Percentiles rank a stretch among this genome's conserved stretches.
Conservation (phyloP, 306 rosid genomes). For the Vigna angularis region DNA sequence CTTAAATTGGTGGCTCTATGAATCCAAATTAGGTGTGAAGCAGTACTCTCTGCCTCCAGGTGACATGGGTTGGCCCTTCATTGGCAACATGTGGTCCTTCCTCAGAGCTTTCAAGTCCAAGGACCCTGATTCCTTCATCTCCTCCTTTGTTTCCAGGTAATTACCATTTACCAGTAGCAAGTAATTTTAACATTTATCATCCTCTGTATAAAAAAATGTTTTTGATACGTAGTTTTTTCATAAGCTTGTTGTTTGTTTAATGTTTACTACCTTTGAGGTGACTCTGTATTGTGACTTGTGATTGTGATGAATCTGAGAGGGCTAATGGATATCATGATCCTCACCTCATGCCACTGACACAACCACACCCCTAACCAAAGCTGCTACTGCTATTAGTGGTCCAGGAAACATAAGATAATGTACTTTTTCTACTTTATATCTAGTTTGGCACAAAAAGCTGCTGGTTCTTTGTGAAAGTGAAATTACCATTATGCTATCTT, state of each 20-base stretch:
- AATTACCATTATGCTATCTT: conserved; percentile 26
- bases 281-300: neutral
- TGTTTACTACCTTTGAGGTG: neutral
- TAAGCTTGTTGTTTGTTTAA: neutral
- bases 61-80: conserved; percentile 88
- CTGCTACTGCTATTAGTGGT: conserved; percentile 40
- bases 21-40: conserved; percentile 60
- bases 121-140: conserved; percentile 81
- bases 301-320: neutral
- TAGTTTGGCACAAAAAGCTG: conserved; percentile 6
- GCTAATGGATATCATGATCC: neutral
- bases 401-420: conserved; percentile 21
- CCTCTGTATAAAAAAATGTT: neutral
- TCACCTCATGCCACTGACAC: neutral
- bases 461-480: conserved; percentile 15
- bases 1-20: conserved; percentile 71
- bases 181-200: neutral
- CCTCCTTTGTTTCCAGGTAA: conserved; percentile 72
- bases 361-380: conserved; percentile 22
- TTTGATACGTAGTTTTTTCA: neutral
- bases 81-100: conserved; percentile 98
- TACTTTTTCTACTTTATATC: conserved; percentile 31
- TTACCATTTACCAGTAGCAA: neutral
- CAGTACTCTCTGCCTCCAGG: conserved; percentile 84
- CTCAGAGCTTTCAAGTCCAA: conserved; percentile 84